A percentile compares a stretch with the other conserved stretches of the same genome.
Evolutionary conservation across 768 basidiomycete genomes (phyloP).

Genomic region (Cyclocybe cylindracea): DNA sequence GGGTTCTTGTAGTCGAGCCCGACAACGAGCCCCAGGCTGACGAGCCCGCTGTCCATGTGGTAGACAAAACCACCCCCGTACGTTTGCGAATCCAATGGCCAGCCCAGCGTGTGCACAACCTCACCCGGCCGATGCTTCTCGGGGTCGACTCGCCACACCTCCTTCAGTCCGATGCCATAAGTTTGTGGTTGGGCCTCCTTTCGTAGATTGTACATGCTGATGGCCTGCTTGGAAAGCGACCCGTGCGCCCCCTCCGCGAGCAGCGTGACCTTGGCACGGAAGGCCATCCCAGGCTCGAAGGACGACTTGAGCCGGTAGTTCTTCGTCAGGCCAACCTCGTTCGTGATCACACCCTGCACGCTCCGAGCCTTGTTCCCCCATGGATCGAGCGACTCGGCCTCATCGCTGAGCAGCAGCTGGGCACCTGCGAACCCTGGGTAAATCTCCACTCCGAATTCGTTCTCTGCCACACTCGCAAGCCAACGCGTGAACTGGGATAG

Average conservation of each 20-base stretch:
- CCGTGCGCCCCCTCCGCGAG: slow-evolving; percentile 97
- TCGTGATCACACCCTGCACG: slow-evolving; percentile 83
- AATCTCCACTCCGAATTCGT: slow-evolving; percentile 82
- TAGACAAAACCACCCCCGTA: slow-evolving; percentile 96
- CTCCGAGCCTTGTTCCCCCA: slow-evolving; percentile 45
- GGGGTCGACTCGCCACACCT: slow-evolving; percentile 89
- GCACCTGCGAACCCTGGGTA: slow-evolving; percentile 98
- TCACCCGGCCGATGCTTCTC: slow-evolving; percentile 67
- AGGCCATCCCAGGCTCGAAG: slow-evolving; percentile 97
- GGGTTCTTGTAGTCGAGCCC: slow-evolving; percentile 96
- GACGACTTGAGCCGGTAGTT: slow-evolving; percentile 74
- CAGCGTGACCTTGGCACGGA: slow-evolving; percentile 88
- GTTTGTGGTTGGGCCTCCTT: slow-evolving; percentile 82
- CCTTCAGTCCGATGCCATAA: slow-evolving; percentile 94
- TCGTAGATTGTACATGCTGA: slow-evolving; percentile 74
- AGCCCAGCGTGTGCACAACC: slow-evolving; percentile 94
- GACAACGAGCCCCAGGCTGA: slow-evolving; percentile 88
- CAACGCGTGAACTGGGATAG: slow-evolving; percentile 88
- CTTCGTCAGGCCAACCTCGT: slow-evolving; percentile 91
- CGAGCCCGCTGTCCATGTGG: slow-evolving; percentile 91
- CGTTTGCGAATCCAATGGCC: slow-evolving; percentile 82
- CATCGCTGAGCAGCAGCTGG: slow-evolving; percentile 68
- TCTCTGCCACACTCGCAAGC: slow-evolving; percentile 84
- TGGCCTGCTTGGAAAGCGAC: slow-evolving; percentile 78
- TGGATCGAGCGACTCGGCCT: slow-evolving; percentile 39